Conservation (phyloP, 129 eudicot genomes). For the Artemisia argyi region DNA sequence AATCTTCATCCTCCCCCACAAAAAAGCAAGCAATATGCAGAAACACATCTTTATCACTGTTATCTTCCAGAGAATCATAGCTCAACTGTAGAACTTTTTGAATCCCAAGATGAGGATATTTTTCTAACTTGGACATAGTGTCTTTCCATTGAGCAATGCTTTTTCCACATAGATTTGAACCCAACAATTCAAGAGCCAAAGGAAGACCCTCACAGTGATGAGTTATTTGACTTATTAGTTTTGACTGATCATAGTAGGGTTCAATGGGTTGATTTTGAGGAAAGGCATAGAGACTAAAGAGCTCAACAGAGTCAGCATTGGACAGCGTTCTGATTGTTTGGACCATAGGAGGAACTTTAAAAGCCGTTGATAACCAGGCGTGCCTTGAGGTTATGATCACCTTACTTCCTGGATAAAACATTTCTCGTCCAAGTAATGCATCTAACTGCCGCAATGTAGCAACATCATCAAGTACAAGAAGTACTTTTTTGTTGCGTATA, state of each 20-base stretch:
- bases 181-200: no score
- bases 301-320: slow-evolving; percentile 13
- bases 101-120: no score
- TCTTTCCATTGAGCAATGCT: no score
- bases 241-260: not conserved
- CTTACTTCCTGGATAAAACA: slow-evolving; percentile 18
- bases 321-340: not conserved
- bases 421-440: not conserved
- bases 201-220: no score
- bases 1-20: no score
- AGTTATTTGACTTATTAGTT: not conserved
- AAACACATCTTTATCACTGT: no score
- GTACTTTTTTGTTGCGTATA: not conserved
- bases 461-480: slow-evolving; percentile 12
- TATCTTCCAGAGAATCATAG: no score
- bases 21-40: no score
- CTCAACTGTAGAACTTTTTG: no score
- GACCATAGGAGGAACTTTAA: not conserved
- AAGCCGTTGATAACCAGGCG: not conserved
- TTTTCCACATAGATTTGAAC: no score
- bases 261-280: slow-evolving; percentile 15
- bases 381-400: slow-evolving; percentile 10
- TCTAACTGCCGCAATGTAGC: not conserved
- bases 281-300: slow-evolving; percentile 38
- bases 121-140: no score